phyloP scores from a whole-genome alignment of 164 flowering plant genomes.

The Nelumbo lutea region DNA sequence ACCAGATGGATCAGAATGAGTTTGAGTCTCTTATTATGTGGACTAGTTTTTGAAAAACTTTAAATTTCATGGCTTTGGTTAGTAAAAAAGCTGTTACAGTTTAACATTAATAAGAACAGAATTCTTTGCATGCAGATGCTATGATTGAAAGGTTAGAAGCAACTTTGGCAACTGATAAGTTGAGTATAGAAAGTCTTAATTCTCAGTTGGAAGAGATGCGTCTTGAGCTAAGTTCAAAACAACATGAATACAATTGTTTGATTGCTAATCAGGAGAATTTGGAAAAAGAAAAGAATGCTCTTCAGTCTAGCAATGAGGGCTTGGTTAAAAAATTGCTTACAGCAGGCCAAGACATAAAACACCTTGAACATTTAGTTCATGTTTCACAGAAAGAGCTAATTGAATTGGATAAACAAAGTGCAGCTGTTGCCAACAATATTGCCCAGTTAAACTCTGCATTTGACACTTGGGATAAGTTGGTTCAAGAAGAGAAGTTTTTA shows the following conservation, averaged over 20 bases:
- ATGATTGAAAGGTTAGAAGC: constrained; percentile 55
- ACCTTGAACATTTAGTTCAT: constrained; percentile 41
- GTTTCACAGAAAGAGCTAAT: constrained; percentile 34
- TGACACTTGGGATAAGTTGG: constrained; percentile 44
- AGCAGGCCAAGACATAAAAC: constrained; percentile 46
- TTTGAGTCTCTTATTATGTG: background rate
- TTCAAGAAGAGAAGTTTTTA: constrained; percentile 50
- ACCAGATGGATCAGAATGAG: background rate
- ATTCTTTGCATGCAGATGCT: constrained; percentile 40
- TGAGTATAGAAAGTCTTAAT: constrained; percentile 44
- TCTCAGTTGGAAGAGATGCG: constrained; percentile 44
- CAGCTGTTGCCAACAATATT: constrained; percentile 41
- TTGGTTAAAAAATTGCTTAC: constrained; percentile 34
- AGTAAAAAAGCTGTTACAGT: background rate
- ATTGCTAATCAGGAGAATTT: constrained; percentile 34
- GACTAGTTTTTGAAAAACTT: background rate
- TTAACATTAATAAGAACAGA: background rate
- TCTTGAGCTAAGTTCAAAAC: constrained; percentile 46
- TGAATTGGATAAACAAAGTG: constrained; percentile 57
- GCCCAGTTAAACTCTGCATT: constrained; percentile 44
- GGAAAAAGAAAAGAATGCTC: constrained; percentile 62
- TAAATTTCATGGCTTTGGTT: background rate
- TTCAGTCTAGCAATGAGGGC: constrained; percentile 41
- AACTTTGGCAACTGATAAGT: constrained; percentile 37
- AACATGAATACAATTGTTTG: constrained; percentile 41